Conservation (phyloP, 2,329 filamentous ascomycete species). For the Chaetomium sp. region DNA sequence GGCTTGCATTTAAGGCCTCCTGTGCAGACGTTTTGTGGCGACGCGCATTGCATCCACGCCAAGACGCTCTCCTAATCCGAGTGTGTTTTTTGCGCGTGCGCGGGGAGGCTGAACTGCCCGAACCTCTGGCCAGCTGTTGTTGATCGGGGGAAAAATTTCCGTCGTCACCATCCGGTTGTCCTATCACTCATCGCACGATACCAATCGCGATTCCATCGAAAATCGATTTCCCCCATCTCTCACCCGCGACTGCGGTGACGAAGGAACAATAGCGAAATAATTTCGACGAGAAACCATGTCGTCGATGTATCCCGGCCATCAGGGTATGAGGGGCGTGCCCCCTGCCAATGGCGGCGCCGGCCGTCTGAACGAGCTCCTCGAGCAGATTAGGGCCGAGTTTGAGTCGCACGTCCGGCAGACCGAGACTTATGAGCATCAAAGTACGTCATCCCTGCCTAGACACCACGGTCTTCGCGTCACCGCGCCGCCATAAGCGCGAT, state of each 20-base stretch:
- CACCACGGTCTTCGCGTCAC: not conserved
- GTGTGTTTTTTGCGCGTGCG: conserved; percentile 24
- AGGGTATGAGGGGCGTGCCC: conserved; percentile 75
- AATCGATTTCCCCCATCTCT: not conserved
- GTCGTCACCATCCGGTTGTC: conserved; percentile 12
- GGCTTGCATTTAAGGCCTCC: conserved; percentile 1
- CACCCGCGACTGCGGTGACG: not conserved
- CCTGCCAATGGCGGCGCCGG: conserved; percentile 50
- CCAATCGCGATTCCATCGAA: conserved; percentile 15
- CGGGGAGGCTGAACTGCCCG: conserved; percentile 20
- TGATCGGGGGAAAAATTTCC: conserved; percentile 25
- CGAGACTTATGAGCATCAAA: conserved; percentile 88
- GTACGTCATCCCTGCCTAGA: conserved; percentile 59
- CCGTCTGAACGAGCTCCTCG: conserved; percentile 87
- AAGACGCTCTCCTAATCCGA: conserved; percentile 20
- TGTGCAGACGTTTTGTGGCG: conserved; percentile 11
- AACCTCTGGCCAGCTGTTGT: conserved; percentile 18
- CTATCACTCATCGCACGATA: not conserved
- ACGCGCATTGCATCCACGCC: conserved; percentile 27
- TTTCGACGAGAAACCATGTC: conserved; percentile 50
- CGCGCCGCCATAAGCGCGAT: not conserved
- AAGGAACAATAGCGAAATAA: not conserved
- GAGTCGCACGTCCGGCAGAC: conserved; percentile 79
- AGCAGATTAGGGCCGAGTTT: conserved; percentile 88
- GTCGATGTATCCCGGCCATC: conserved; percentile 86